Base-by-base conservation (phyloP, 176 grass and related monocot genomes). In the Panicum miliaceum region DNA sequence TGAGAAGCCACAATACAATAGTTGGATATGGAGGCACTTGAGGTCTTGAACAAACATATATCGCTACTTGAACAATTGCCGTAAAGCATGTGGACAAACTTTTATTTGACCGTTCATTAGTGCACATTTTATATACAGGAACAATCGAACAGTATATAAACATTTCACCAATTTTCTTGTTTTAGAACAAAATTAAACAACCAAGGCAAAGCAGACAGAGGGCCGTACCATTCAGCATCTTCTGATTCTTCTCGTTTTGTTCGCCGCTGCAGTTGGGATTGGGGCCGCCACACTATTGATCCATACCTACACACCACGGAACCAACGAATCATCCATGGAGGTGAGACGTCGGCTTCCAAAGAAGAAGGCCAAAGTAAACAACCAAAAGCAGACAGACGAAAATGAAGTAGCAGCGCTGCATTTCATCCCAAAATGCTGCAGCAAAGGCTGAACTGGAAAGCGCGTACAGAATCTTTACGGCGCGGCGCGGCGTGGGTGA, bases 251-350 rank as follows among this genome's bases (percentile, higher is more conserved):
- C 25, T 16, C 56, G 56, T 50, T 43, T 38, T 12, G 2, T 34
- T 51, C 7, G 42, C 42, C 13, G 12, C 43, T 0, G 68, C 81
- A 11, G 37, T 23, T 11, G 26, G 26, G 54, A 36, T 63, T 62
- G 12, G 56, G 69, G 5, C 20, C 0, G 32, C 18, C 42, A 35
- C 54, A 36, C 18, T 23, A 25, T 36, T 12, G 80, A 9, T 57
- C 54, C 12, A n/a, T 9, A 71, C 68, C 40, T 66, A 36, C 18
- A 79, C 16, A 29, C 16, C 41, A 79, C 4, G 27, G 8, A 64
- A 78, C 34, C 60, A 11, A 64, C n/a, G n/a, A 79, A 79, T 73
- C 70, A 73, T 67, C 34, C 35, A 67, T 16, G 2, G 7, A 8
- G 6, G 36, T 38, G 0, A n/a, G n/a, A n/a, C 9, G 14, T 16